Evolutionary conservation across 2,329 filamentous ascomycete genomes (phyloP).

Genomic region (Talaromyces sp.): DNA sequence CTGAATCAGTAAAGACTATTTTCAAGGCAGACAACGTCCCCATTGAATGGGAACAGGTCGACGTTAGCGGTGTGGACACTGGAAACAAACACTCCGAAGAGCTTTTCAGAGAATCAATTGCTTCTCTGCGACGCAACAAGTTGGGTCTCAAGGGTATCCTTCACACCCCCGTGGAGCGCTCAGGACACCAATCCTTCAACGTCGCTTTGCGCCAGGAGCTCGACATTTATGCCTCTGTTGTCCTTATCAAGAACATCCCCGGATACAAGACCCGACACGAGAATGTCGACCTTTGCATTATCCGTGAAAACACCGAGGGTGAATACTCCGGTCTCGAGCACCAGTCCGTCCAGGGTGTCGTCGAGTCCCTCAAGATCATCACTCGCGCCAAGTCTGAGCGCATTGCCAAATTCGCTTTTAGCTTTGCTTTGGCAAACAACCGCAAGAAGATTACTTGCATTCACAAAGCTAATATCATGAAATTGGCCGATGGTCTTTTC

Average conservation of each 20-base stretch:
- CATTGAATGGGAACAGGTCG: conserved; percentile 97
- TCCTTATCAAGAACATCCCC: conserved; percentile 99
- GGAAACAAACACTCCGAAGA: conserved; percentile 87
- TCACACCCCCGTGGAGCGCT: conserved; percentile 93
- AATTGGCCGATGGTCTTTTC: conserved; percentile 98
- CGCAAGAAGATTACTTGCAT: conserved; percentile 99
- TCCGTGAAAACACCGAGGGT: conserved; percentile 99
- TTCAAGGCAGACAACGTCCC: conserved; percentile 99
- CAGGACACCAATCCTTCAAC: conserved; percentile 99
- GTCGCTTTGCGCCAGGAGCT: conserved; percentile 98
- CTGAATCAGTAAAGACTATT: conserved; percentile 96
- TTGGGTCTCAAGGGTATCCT: conserved; percentile 98
- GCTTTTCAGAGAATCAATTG: conserved; percentile 91
- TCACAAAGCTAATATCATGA: conserved; percentile 99
- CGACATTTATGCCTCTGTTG: conserved; percentile 98
- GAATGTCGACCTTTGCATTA: conserved; percentile 97
- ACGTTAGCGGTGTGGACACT: conserved; percentile 85
- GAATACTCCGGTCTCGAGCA: conserved; percentile 99
- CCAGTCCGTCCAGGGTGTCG: conserved; percentile 92
- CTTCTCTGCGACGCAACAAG: conserved; percentile 97
- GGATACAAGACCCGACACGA: conserved; percentile 97
- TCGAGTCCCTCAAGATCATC: conserved; percentile 99
- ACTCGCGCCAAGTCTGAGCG: conserved; percentile 98
- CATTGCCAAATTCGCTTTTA: conserved; percentile 98
- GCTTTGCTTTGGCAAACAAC: conserved; percentile 97